Base-by-base conservation (phyloP, 176 grass and related monocot species). In the Hsuehochloa calcarea region DNA sequence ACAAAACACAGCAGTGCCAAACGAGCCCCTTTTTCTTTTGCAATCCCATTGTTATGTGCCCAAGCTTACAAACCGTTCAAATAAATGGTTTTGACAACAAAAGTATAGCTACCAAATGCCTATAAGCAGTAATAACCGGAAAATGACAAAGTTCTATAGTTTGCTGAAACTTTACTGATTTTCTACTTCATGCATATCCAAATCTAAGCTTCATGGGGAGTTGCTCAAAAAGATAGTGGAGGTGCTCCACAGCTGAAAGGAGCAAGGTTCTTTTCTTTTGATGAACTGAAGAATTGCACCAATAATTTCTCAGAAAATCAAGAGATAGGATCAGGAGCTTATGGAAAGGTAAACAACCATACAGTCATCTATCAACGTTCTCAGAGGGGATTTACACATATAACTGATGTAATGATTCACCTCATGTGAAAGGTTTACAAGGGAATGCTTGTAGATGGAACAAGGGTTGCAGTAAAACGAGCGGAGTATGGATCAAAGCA, bases 401-500 rank as follows among this genome's bases (percentile, higher is more conserved):
- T 12, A 82, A 29, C 76, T 77, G 54, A 81, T 34, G n/a, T 14
- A 67, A 26, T 54, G 41, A 51, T 68, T 54, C 67, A 27, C 55
- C 47, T 47, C 71, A 34, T 87, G 66, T 55, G 52, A 87, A 81
- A 97, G 94, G 95, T 97, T 27, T 97, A 93, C 70, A 92, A 80
- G 88, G 95, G 92, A 82, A 91, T 52, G 40, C 87, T 97, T 81
- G 74, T n/a, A 46, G 82, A 89, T 72, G 95, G 88, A 47, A 76
- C 85, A 81, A 68, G 68, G 27, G 88, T 89, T 77, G 95, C 95
- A 10, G 90, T 97, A 83, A 97, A 97, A 87, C 79, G 95, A 68
- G 92, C 92, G 34, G 70, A 97, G 75, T 77, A 88, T 70, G 90
- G 90, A 79, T 97, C 95, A 65, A 94, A 86, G 87, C 95, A 97